Base-by-base conservation (phyloP, 2,329 filamentous ascomycete species). In the Chrysoporthe puriensis region DNA sequence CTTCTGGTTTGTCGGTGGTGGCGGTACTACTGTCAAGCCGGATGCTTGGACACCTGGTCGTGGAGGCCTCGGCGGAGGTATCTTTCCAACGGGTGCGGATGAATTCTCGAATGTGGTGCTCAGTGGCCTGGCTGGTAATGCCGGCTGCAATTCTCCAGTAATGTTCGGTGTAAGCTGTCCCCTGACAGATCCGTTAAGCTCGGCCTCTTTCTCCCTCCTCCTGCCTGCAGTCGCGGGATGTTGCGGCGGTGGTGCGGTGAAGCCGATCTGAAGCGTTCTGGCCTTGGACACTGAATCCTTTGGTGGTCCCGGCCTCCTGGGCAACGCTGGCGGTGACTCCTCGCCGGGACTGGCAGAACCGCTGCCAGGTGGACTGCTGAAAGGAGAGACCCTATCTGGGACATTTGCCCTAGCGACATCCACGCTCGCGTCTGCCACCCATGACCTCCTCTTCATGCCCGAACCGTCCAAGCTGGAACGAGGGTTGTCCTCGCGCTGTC, bases 281-380 rank as follows among this genome's bases (percentile, higher is more conserved):
- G 77, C 73, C 62, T 77, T 76, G 18, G 72, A 67, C 32, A 73
- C 40, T 18, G 71, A 61, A 58, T 73, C 71, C 11, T 73, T 75
- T 2, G 86, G 86, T 42, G 86, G 86, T 42, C 85, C 85, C 58
- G 84, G 85, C 14, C 85, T 80, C 7, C 77, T 81, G 21, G 81
- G 85, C 57, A 85, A 81, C 66, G 78, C 79, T 1, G 86, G 85
- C 8, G 83, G 83, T 7, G 80, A 80, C n/a, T 81, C 80, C n/a
- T 85, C 82, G 0, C 82, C 76, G 64, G 85, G 90, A 66, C 86
- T 88, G 4, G 87, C 86, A 18, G 71, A 73, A 34, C 72, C 72
- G 75, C 91, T 95, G 72, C 88, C 90, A 0, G 94, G 93, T 21
- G 94, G 94, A 46, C 93, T 97, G 74, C 85, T 94, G 75, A 97